phyloP scores from a whole-genome alignment of 2,329 filamentous ascomycete genomes.

The Phialophora tarda region DNA sequence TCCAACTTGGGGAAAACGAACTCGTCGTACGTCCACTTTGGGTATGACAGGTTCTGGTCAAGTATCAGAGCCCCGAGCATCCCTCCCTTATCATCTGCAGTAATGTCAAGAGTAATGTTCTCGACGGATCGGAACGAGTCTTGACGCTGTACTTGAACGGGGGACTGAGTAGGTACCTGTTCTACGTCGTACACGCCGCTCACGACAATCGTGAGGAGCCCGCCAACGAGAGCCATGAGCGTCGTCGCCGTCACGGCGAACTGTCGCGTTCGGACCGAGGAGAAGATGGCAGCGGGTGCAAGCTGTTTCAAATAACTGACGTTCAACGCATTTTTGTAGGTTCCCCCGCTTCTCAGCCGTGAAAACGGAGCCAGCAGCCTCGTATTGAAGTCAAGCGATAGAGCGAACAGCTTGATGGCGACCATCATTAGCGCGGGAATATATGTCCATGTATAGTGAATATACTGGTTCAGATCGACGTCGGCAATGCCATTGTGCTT shows the following conservation, averaged over 20 bases:
- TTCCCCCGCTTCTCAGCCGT: neutral
- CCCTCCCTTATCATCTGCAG: neutral
- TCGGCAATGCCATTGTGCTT: slow-evolving; percentile 1
- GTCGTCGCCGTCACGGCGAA: slow-evolving; percentile 1
- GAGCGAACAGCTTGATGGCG: neutral
- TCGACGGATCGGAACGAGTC: neutral
- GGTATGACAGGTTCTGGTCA: slow-evolving; percentile 31
- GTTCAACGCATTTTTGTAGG: slow-evolving; percentile 1
- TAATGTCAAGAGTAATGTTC: neutral
- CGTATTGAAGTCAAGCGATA: slow-evolving; percentile 3
- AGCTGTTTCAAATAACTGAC: slow-evolving; percentile 5
- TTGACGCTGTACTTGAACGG: neutral
- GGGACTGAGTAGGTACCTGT: neutral
- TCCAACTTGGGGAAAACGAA: slow-evolving; percentile 18
- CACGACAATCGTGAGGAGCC: neutral
- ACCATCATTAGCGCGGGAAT: neutral
- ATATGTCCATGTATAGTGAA: slow-evolving; percentile 3
- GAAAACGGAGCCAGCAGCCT: slow-evolving; percentile 1
- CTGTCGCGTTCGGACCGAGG: neutral
- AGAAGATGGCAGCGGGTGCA: neutral
- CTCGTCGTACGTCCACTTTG: slow-evolving; percentile 29
- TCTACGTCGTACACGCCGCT: slow-evolving; percentile 5
- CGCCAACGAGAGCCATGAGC: neutral
- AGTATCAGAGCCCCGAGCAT: slow-evolving; percentile 13
- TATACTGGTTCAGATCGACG: slow-evolving; percentile 1